Conservation (phyloP, 768 basidiomycete genomes). For the Xerocomus brunneocitrinus region DNA sequence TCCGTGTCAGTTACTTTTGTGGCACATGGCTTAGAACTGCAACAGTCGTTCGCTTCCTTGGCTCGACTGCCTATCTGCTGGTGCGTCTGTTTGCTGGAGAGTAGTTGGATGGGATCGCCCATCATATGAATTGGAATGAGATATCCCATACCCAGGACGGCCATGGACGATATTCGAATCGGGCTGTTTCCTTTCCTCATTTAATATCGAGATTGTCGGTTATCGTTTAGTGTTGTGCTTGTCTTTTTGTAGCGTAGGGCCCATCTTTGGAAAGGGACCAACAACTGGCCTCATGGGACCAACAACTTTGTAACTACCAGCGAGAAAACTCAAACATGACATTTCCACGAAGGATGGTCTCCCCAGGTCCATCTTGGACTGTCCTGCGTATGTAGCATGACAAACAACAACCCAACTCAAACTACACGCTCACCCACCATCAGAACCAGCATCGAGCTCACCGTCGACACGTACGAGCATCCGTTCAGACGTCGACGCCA, state of each 20-base stretch:
- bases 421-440: conserved; percentile 1
- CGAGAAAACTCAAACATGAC: too few relatives aligned
- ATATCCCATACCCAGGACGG: neutral
- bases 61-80: conserved; percentile 77
- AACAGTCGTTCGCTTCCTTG: conserved; percentile 79
- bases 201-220: neutral
- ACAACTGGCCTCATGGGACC: neutral
- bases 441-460: conserved; percentile 22
- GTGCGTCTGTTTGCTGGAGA: conserved; percentile 88
- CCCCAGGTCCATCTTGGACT: conserved; percentile 30
- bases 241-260: neutral
- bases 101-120: conserved; percentile 27
- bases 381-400: conserved; percentile 19
- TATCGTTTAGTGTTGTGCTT: neutral
- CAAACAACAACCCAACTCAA: neutral
- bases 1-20: conserved; percentile 12
- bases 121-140: neutral
- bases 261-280: neutral
- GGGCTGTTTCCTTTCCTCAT: neutral
- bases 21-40: neutral
- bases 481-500: conserved; percentile 8
- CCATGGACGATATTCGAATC: conserved; percentile 12
- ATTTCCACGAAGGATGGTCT: neutral
- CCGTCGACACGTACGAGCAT: conserved; percentile 11
- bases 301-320: neutral